Evolutionary conservation across 2,329 filamentous ascomycete genomes (phyloP).

Genomic region (Verticillium albo-atrum): DNA sequence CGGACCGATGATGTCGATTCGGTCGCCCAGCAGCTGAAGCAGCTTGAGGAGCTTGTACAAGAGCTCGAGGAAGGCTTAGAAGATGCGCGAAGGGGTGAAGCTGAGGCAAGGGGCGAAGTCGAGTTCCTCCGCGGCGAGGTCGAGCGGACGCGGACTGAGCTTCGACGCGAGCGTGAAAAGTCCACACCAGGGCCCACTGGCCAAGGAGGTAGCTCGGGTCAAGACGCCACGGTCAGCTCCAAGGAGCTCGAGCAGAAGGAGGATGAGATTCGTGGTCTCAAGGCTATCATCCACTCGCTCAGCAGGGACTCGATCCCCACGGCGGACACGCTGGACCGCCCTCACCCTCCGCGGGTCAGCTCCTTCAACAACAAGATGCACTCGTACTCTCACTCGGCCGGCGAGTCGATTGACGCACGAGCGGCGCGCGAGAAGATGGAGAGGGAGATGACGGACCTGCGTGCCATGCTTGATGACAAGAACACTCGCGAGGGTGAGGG

Average conservation of each 20-base stretch:
- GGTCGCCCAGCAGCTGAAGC: slow-evolving; percentile 87
- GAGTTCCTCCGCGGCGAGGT: slow-evolving; percentile 95
- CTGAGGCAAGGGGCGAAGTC: slow-evolving; percentile 90
- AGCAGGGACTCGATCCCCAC: slow-evolving; percentile 67
- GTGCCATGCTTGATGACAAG: slow-evolving; percentile 68
- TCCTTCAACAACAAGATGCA: slow-evolving; percentile 27
- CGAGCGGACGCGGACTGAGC: slow-evolving; percentile 81
- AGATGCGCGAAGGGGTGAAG: slow-evolving; percentile 88
- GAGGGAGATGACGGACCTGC: slow-evolving; percentile 74
- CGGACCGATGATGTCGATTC: slow-evolving; percentile 85
- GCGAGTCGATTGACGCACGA: slow-evolving; percentile 50
- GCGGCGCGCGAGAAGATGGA: slow-evolving; percentile 67
- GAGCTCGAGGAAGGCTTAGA: slow-evolving; percentile 96
- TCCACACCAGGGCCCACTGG: slow-evolving; percentile 35
- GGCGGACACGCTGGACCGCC: slow-evolving; percentile 28
- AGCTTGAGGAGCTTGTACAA: slow-evolving; percentile 91
- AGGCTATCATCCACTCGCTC: slow-evolving; percentile 95
- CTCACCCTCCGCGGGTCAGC: slow-evolving; percentile 23
- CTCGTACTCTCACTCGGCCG: slow-evolving; percentile 34
- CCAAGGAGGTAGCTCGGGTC: slow-evolving; percentile 10
- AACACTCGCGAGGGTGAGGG: slow-evolving; percentile 74
- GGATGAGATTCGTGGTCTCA: slow-evolving; percentile 93
- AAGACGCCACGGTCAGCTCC: slow-evolving; percentile 37
- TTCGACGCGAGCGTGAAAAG: slow-evolving; percentile 85
- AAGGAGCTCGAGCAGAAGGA: slow-evolving; percentile 91